Evolutionary conservation across 2,329 filamentous ascomycete species (phyloP), one percentile per base, ranked within the genome.

Genomic region (Fusarium sp.): DNA sequence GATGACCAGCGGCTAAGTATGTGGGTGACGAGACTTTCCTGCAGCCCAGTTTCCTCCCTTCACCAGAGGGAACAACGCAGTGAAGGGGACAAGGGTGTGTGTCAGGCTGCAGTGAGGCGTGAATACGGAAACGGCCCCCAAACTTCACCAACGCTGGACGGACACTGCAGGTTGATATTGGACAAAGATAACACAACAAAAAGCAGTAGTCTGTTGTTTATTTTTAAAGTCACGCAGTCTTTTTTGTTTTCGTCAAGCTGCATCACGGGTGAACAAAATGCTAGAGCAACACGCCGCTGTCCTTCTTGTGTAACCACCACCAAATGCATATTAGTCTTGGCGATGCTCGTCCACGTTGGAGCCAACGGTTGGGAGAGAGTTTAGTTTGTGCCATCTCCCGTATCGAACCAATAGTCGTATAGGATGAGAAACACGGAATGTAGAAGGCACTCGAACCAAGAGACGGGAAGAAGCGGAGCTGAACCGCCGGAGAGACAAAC

Each of bases 1-100:
- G 50, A 67, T 48, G 59, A 18, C 45, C 43, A 56, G 50, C 39
- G 31, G 50, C 37, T 60, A 35, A 29, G 22, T 35, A 59, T 31
- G 52, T 66, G 48, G 61, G 50, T 48, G 45, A 71, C 20, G 50
- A 58, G 52, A 52, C 33, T 27, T 27, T 37, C 57, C 10, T 31
- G 39, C 16, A 50, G 22, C 22, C 45, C 45, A 50, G 45, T 54
- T 31, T 31, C 50, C 27, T 16, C 31, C 14, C 22, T 48, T 48
- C 43, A 48, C 43, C 14, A 24, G 16, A 22, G 14, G 43, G 43
- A 50, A 43, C 39, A 50, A 27, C 22, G 24, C 45, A 29, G 48
- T 52, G 24, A 29, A 29, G 16, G 16, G 18, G 48, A 48, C 24
- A 52, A 29, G 48, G 48, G 24, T 52, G 48, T 52, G 22, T 5